Conservation (phyloP, 495 filamentous ascomycete genomes). For the Aspergillus campestris region DNA sequence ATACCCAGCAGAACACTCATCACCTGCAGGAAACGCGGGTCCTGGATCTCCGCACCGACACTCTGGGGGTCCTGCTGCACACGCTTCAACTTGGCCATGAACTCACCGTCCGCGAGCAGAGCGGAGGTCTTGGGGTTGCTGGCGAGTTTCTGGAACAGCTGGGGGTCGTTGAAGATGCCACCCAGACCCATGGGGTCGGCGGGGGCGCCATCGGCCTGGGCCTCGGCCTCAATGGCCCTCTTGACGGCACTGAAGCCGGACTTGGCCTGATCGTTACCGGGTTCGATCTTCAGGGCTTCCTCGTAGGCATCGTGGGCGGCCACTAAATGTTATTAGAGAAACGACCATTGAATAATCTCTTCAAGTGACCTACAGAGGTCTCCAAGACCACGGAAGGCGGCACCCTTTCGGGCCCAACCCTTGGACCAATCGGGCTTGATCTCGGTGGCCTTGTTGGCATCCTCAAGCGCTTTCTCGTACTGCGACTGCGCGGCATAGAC, state of each 20-base stretch:
- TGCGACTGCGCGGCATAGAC: constrained; percentile 89
- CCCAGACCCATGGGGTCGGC: constrained; percentile 67
- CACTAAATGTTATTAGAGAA: constrained; percentile 33
- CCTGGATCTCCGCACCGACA: constrained; percentile 70
- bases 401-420: constrained; percentile 86
- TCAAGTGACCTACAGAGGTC: constrained; percentile 54
- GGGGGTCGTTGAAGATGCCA: constrained; percentile 87
- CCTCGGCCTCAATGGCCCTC: constrained; percentile 79
- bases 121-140: constrained; percentile 84
- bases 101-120: constrained; percentile 74
- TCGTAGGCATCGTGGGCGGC: constrained; percentile 85
- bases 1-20: constrained; percentile 89
- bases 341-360: neutral
- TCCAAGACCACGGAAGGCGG: constrained; percentile 77
- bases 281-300: constrained; percentile 82
- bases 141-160: constrained; percentile 81
- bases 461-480: constrained; percentile 72
- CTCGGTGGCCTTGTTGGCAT: constrained; percentile 87
- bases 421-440: constrained; percentile 98
- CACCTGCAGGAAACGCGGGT: constrained; percentile 89
- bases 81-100: constrained; percentile 82
- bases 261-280: constrained; percentile 87
- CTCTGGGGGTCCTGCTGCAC: constrained; percentile 73
- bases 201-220: constrained; percentile 53
- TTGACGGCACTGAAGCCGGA: constrained; percentile 73